Base-by-base conservation (phyloP, 208 protist species). In the Crithidia bombi region DNA sequence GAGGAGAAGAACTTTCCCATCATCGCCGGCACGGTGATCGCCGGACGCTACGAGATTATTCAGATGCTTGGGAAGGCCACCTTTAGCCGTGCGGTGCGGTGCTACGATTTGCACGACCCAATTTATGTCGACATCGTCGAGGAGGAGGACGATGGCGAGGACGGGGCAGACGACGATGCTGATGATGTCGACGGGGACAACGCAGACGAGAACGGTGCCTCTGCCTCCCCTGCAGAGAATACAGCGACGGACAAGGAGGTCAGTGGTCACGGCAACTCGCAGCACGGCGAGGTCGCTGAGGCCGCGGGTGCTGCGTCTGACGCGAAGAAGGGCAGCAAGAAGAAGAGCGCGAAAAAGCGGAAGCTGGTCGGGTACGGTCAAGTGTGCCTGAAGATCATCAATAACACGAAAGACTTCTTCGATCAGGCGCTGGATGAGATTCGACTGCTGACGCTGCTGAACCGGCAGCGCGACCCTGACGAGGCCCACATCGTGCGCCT, bases 401-500 rank as follows among this genome's bases (percentile, higher is more conserved):
- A 98, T 81, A 98, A 99, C 85, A 92, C 88, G 26, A 99, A 99
- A 68, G 97, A 99, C 73, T 99, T 98, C 76, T 98, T 99, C 69
- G 97, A 99, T 74, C 98, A 99, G 69, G 90, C 88, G 32, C 79
- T 99, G 1, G 98, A 99, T 70, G 97, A 99, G 79, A 98, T 99
- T 75, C 96, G 96, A 28, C 79, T 99, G 52, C 78, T 99, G 44
- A 86, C 87, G 43, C 90, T 97, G 55, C 83, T 99, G 46, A 98
- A 98, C 78, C 65, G 79, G n/a, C 69, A 93, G 68, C 96, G 87
- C 51, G 85, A 97, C 66, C 80, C 90, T 12, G 96, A 98, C 68
- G 82, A 88, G 33, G 79, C 89, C 19, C 85, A 97, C 80, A 88
- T 98, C 6, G 69, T 98, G 21, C 91, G 87, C 5, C 87, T 98